Evolutionary conservation across 1,284 basidiomycete genomes (phyloP), one percentile per base, ranked within the genome.

Genomic region (Rhodotorula sp.): DNA sequence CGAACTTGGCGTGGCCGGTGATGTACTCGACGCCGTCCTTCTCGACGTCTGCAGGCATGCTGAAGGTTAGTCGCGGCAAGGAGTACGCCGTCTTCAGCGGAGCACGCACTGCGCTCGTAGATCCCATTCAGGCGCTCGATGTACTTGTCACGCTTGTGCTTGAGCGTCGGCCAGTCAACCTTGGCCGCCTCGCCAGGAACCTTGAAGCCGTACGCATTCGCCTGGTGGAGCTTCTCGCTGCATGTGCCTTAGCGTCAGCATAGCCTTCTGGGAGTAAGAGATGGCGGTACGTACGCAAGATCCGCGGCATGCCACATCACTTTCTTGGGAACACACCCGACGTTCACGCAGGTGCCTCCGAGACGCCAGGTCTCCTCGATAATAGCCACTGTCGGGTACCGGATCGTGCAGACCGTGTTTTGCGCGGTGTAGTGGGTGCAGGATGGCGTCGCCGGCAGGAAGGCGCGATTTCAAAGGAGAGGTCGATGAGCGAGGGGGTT

Each of bases 271-370:
- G 44, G 44, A 44, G 50, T 19, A 37, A 32, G 10, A 7, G 27
- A 27, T 27, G 27, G 29, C 21, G 39, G 9, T 7, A 61, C 72
- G 32, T 22, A 71, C 71, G 70, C 88, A 66, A 94, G 84, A 82
- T 98, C 96, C 65, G 97, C 94, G 46, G 96, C 94, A 81, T 99
- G 92, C 97, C 97, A 99, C 97, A 99, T 99, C 73, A 99, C 89
- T 54, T 61, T 64, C 54, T 61, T 62, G 10, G 57, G 64, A 9
- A 66, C 65, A 89, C 92, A 76, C 13, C 75, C 93, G 71, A 96
- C 86, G 75, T 87, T 98, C 73, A 99, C 96, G 80, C 97, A 99
- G 50, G 97, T 99, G 57, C 97, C 97, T 53, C 97, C 97, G 10
- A 96, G 87, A 53, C 86, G 82, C 32, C 88, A 87, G 15, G 88